phyloP scores from a whole-genome alignment of 257 asterid genomes.

The Nicotiana knightiana region DNA sequence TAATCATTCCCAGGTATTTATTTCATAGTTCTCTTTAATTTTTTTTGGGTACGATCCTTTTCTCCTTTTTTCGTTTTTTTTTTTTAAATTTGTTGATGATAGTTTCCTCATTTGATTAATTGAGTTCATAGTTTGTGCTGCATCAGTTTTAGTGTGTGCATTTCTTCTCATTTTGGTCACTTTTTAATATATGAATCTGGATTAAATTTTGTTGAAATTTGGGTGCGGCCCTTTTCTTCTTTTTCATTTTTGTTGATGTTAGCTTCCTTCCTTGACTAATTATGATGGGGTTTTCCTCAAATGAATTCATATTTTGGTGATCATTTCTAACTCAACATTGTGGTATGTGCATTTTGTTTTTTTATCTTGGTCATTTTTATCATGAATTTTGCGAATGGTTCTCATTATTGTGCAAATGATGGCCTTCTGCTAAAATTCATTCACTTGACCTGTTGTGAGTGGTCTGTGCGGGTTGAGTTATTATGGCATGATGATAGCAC shows the following conservation, averaged over 20 bases:
- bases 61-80: not conserved
- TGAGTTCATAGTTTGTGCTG: not conserved
- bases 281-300: not conserved
- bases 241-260: not conserved
- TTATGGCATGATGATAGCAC: too few species aligned
- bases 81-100: too few species aligned
- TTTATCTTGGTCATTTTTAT: not conserved
- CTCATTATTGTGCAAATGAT: not conserved
- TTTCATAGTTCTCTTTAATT: not conserved
- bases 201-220: not conserved
- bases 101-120: not conserved
- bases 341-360: not conserved
- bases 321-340: not conserved
- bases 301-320: not conserved
- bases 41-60: not conserved
- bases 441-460: not conserved
- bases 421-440: not conserved
- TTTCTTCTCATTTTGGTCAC: not conserved
- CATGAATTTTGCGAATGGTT: not conserved
- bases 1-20: constrained; percentile 1
- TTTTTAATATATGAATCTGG: not conserved
- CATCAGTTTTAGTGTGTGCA: not conserved
- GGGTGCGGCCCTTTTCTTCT: not conserved
- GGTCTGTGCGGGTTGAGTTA: too few species aligned
- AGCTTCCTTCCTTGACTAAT: not conserved